Conservation (phyloP, 1,284 basidiomycete genomes). For the Baeospora myosura region DNA sequence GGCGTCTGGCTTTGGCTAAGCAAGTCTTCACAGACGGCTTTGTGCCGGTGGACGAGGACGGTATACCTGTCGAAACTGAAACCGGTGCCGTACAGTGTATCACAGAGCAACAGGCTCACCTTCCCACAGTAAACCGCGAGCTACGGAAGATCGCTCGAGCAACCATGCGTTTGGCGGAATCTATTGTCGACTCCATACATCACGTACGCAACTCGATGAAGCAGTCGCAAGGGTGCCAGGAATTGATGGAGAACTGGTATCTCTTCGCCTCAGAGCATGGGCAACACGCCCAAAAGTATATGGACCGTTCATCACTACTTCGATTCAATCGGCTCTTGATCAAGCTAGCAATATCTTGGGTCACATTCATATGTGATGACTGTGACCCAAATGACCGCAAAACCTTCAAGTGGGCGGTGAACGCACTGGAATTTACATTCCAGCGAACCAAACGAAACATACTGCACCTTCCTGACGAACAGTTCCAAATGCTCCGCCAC, state of each 20-base stretch:
- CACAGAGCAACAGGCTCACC: constrained; percentile 85
- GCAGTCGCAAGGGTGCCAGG: constrained; percentile 65
- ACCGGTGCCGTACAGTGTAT: constrained; percentile 53
- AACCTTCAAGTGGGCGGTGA: constrained; percentile 98
- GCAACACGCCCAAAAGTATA: constrained; percentile 79
- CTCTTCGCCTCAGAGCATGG: constrained; percentile 94
- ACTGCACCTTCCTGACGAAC: constrained; percentile 78
- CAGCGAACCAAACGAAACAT: constrained; percentile 89
- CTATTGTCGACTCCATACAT: constrained; percentile 86
- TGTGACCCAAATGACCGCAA: constrained; percentile 94
- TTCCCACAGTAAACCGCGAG: constrained; percentile 85
- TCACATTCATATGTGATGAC: constrained; percentile 96
- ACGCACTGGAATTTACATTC: constrained; percentile 90
- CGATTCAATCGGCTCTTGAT: constrained; percentile 82
- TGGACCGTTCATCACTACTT: constrained; percentile 67
- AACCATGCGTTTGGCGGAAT: constrained; percentile 86
- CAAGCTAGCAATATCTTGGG: constrained; percentile 91
- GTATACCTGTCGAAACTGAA: constrained; percentile 36
- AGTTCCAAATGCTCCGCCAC: constrained; percentile 84
- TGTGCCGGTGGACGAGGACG: constrained; percentile 52
- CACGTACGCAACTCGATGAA: constrained; percentile 68
- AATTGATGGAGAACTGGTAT: constrained; percentile 94
- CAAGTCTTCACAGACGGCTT: constrained; percentile 70
- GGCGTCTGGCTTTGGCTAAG: constrained; percentile 73
- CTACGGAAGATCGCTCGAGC: constrained; percentile 86